phyloP scores from a whole-genome alignment of 1,284 basidiomycete species.

The Cryptococcus jaspeensis region DNA sequence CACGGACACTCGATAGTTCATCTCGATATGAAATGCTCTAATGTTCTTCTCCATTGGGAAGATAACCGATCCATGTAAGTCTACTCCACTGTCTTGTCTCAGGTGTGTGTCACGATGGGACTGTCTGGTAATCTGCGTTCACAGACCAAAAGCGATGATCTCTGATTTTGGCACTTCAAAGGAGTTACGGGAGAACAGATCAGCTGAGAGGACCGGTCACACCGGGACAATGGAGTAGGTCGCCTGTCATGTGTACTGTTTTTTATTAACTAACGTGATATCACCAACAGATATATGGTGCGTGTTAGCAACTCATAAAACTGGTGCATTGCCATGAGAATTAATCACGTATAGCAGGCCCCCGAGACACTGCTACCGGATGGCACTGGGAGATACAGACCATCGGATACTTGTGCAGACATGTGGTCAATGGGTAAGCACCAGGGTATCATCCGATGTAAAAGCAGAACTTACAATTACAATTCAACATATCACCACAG shows the following conservation, averaged over 20 bases:
- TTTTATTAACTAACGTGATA: not conserved
- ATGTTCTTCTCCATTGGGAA: too few relatives aligned
- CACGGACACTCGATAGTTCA: slow-evolving; percentile 67
- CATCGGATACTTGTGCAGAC: slow-evolving; percentile 74
- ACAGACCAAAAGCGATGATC: slow-evolving; percentile 67
- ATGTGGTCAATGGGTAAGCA: slow-evolving; percentile 57
- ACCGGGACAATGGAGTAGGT: slow-evolving; percentile 77
- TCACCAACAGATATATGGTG: slow-evolving; percentile 40
- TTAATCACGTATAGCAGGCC: slow-evolving; percentile 48
- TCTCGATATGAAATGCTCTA: slow-evolving; percentile 88
- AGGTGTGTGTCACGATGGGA: slow-evolving; percentile 3
- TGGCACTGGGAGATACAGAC: slow-evolving; percentile 60
- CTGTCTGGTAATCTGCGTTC: not conserved
- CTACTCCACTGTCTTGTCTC: too few relatives aligned
- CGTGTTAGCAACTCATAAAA: not conserved
- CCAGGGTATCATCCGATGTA: not conserved
- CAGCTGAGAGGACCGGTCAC: slow-evolving; percentile 70
- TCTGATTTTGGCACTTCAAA: slow-evolving; percentile 93
- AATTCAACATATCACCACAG: slow-evolving; percentile 17
- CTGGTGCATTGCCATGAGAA: not conserved
- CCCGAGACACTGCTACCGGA: slow-evolving; percentile 70
- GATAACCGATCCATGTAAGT: too few relatives aligned
- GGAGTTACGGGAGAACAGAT: slow-evolving; percentile 71
- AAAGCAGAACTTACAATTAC: too few relatives aligned
- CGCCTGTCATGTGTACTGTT: not conserved